Evolutionary conservation across 2,329 filamentous ascomycete genomes (phyloP).

Genomic region (Clonostachys solani): DNA sequence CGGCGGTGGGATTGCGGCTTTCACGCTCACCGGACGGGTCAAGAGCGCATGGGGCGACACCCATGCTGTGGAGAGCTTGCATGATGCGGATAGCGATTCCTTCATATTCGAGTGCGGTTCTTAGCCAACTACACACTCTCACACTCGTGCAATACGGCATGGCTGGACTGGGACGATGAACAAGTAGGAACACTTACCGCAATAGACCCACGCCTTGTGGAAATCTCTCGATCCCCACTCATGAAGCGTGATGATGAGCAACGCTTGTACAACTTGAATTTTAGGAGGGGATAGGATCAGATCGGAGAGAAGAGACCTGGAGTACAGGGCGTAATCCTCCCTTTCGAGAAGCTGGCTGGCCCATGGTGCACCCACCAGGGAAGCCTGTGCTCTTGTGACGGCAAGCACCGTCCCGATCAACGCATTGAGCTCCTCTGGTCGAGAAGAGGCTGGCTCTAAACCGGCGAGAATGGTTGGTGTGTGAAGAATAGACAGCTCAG

Average conservation of each 20-base stretch:
- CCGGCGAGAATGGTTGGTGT: conserved; percentile 20
- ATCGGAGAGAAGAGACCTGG: conserved; percentile 14
- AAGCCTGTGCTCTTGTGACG: conserved; percentile 22
- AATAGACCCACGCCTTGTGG: conserved; percentile 37
- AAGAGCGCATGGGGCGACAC: conserved; percentile 17
- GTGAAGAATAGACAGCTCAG: conserved; percentile 25
- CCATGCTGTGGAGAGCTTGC: conserved; percentile 23
- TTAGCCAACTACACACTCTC: too few relatives aligned
- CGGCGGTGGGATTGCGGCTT: conserved; percentile 10
- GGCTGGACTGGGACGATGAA: neutral
- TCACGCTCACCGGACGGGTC: conserved; percentile 12
- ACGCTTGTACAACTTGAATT: conserved; percentile 27
- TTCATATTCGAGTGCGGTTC: neutral
- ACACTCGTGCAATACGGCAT: too few relatives aligned
- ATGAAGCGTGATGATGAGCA: conserved; percentile 31
- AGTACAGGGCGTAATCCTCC: conserved; percentile 23
- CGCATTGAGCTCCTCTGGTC: conserved; percentile 14
- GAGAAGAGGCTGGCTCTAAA: conserved; percentile 7
- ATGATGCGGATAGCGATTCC: conserved; percentile 32
- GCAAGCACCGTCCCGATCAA: conserved; percentile 20
- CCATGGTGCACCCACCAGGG: conserved; percentile 18
- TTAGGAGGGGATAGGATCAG: conserved; percentile 19
- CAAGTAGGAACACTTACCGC: conserved; percentile 11
- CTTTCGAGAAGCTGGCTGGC: conserved; percentile 19
- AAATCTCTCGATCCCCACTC: conserved; percentile 36